Evolutionary conservation across 2,329 filamentous ascomycete genomes (phyloP).

Genomic region (Ophiostoma sp.): DNA sequence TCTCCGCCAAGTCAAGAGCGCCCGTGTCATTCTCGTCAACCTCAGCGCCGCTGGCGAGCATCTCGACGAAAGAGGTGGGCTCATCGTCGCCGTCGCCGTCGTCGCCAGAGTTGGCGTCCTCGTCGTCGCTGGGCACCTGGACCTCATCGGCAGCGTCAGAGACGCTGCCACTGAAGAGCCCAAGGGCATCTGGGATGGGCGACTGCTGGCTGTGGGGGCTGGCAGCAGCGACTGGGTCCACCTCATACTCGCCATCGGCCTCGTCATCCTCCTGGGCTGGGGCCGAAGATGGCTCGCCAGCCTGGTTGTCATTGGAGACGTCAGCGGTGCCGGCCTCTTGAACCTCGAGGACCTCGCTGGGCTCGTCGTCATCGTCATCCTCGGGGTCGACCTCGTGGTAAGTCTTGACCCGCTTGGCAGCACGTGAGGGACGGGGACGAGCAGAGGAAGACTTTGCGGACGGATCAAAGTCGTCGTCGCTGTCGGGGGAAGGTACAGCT

Average conservation of each 20-base stretch:
- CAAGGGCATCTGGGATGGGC: neutral
- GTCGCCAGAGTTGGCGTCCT: neutral
- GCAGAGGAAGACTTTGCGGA: neutral
- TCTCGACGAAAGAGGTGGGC: neutral
- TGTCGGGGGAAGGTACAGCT: neutral
- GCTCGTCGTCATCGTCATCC: slow-evolving; percentile 15
- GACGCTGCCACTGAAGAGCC: neutral
- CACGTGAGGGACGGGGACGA: slow-evolving; percentile 4
- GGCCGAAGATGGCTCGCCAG: neutral
- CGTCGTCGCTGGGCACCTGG: neutral
- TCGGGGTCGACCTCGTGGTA: slow-evolving; percentile 20
- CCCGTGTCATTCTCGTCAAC: neutral
- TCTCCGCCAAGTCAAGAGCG: neutral
- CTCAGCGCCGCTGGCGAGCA: neutral
- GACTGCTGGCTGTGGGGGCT: neutral
- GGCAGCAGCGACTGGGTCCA: neutral
- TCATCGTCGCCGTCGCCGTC: neutral
- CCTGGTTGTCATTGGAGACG: neutral
- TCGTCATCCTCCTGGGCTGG: neutral
- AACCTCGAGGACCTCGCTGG: neutral
- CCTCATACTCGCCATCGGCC: too few relatives aligned
- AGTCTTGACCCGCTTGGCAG: neutral
- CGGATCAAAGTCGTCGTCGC: slow-evolving; percentile 29
- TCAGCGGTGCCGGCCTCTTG: neutral
- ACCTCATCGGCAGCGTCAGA: neutral